Conservation (phyloP, 1,284 basidiomycete species). For the Coniferiporia weirii region DNA sequence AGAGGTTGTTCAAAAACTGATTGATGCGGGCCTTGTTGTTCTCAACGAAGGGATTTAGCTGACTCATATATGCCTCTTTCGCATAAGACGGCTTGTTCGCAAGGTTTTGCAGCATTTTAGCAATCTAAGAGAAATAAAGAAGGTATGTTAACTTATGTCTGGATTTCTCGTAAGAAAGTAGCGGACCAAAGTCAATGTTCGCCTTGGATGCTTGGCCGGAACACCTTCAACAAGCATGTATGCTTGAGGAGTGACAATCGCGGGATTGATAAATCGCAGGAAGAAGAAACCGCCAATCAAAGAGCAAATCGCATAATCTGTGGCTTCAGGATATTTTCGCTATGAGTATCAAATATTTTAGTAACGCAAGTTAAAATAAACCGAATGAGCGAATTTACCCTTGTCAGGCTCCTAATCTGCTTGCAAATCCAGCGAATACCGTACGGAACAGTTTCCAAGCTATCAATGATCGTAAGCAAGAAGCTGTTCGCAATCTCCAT, state of each 20-base stretch:
- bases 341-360: slow-evolving; percentile 29
- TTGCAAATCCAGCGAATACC: slow-evolving; percentile 99
- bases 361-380: slow-evolving; percentile 14
- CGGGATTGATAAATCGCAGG: slow-evolving; percentile 98
- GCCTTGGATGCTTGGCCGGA: slow-evolving; percentile 93
- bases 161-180: slow-evolving; percentile 11
- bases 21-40: slow-evolving; percentile 98
- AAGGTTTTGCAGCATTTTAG: slow-evolving; percentile 99
- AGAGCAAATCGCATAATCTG: slow-evolving; percentile 96
- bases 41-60: slow-evolving; percentile 96
- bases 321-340: slow-evolving; percentile 97
- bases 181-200: slow-evolving; percentile 88
- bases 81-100: slow-evolving; percentile 98
- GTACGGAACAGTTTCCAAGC: slow-evolving; percentile 95
- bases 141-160: slow-evolving; percentile 2
- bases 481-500: slow-evolving; percentile 99
- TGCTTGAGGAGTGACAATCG: slow-evolving; percentile 99
- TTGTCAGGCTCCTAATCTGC: slow-evolving; percentile 93
- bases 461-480: slow-evolving; percentile 95
- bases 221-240: slow-evolving; percentile 99
- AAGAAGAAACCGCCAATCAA: slow-evolving; percentile 99
- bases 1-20: slow-evolving; percentile 92
- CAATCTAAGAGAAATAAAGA: slow-evolving; percentile 57
- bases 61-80: slow-evolving; percentile 99
- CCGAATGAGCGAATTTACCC: slow-evolving; percentile 47